Percentiles rank a stretch among this genome's conserved stretches.
Evolutionary conservation across 495 filamentous ascomycete genomes (phyloP).

Genomic region (Neurospora sp.): DNA sequence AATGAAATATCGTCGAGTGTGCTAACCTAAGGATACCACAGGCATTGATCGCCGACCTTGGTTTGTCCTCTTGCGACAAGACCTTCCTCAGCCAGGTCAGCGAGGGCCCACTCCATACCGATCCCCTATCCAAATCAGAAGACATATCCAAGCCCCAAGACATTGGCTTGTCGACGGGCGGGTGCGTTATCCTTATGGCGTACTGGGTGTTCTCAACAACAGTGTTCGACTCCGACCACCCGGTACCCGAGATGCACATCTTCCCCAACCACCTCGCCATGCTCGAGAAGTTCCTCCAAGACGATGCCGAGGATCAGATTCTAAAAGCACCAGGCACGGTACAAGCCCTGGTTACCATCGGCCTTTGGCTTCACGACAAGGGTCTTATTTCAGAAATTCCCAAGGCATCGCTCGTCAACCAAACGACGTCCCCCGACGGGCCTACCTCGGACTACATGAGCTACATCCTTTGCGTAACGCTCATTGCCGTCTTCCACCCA

Average conservation of each 20-base stretch:
- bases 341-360: slow-evolving; percentile 41
- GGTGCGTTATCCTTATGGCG: slow-evolving; percentile 54
- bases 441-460: slow-evolving; percentile 35
- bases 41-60: slow-evolving; percentile 66
- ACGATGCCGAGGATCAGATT: slow-evolving; percentile 29
- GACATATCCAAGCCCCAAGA: slow-evolving; percentile 42
- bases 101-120: slow-evolving; percentile 18
- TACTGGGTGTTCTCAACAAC: slow-evolving; percentile 44
- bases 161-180: slow-evolving; percentile 65
- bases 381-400: slow-evolving; percentile 16
- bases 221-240: slow-evolving; percentile 39
- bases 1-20: not conserved
- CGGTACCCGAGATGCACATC: slow-evolving; percentile 38
- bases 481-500: slow-evolving; percentile 59
- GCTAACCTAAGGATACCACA: slow-evolving; percentile 17
- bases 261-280: slow-evolving; percentile 57
- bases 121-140: slow-evolving; percentile 30
- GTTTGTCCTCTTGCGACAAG: slow-evolving; percentile 25
- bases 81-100: slow-evolving; percentile 22
- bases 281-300: slow-evolving; percentile 48
- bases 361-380: slow-evolving; percentile 38
- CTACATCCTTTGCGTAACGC: slow-evolving; percentile 51
- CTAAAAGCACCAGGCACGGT: slow-evolving; percentile 25
- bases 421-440: slow-evolving; percentile 9
- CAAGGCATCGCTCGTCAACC: slow-evolving; percentile 8